phyloP scores from a whole-genome alignment of 108 stramenopile species.

The Seminavis robusta region DNA sequence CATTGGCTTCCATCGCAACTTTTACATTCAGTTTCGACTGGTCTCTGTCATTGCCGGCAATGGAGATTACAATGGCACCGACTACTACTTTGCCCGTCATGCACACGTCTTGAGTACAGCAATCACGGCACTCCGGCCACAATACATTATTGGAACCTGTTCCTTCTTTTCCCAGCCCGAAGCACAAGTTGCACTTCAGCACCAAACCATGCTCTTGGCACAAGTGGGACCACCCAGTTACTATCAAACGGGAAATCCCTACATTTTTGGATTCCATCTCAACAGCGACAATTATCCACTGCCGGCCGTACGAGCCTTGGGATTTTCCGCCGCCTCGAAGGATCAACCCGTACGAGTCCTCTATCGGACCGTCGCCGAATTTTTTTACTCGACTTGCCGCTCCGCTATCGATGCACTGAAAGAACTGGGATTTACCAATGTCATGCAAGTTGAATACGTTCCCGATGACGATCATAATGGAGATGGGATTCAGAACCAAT shows the following conservation, averaged over 20 bases:
- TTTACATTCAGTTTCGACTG: constrained; percentile 39
- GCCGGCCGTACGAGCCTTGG: constrained; percentile 24
- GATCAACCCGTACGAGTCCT: constrained; percentile 31
- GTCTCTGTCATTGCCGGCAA: constrained; percentile 46
- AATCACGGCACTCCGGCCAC: too few species aligned
- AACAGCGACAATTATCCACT: constrained; percentile 38
- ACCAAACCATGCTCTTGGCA: constrained; percentile 34
- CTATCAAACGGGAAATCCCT: constrained; percentile 33
- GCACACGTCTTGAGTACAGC: constrained; percentile 4
- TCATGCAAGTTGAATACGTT: constrained; percentile 22
- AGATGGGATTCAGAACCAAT: constrained; percentile 21
- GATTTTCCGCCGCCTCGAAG: constrained; percentile 14
- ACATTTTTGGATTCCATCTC: constrained; percentile 60
- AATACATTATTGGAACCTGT: too few species aligned
- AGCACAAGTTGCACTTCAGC: constrained; percentile 20
- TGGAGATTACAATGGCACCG: constrained; percentile 2
- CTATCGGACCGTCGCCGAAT: constrained; percentile 33
- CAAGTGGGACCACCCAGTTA: constrained; percentile 55
- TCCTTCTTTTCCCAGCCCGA: too few species aligned
- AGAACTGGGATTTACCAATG: constrained; percentile 20
- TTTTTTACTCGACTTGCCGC: constrained; percentile 42
- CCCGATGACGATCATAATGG: constrained; percentile 24
- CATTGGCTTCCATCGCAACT: constrained; percentile 35
- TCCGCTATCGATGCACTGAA: constrained; percentile 21
- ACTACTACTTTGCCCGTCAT: constrained; percentile 26